Evolutionary conservation across 2,329 filamentous ascomycete genomes (phyloP).

Genomic region (Neocatenulostroma microsporum): DNA sequence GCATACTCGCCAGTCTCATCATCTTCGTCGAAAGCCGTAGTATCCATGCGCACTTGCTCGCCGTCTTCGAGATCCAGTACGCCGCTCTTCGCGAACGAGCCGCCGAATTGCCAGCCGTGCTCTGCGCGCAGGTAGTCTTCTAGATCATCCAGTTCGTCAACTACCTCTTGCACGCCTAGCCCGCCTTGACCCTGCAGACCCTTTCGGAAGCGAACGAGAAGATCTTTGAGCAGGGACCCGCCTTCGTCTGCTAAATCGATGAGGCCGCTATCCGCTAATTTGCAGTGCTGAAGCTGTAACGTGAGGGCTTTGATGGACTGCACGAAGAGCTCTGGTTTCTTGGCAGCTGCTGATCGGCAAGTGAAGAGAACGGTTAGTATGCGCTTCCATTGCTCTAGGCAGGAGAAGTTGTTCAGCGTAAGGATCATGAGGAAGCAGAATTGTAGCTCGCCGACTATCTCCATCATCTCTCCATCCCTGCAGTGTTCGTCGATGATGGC

Average conservation of each 20-base stretch:
- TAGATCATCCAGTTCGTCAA: slow-evolving; percentile 48
- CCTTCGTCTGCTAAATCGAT: slow-evolving; percentile 53
- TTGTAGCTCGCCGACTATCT: slow-evolving; percentile 51
- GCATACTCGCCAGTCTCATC: slow-evolving; percentile 60
- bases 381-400: slow-evolving; percentile 58
- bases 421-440: slow-evolving; percentile 56
- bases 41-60: slow-evolving; percentile 53
- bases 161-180: slow-evolving; percentile 36
- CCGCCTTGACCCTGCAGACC: slow-evolving; percentile 40
- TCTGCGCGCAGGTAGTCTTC: slow-evolving; percentile 47
- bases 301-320: slow-evolving; percentile 43
- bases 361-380: slow-evolving; percentile 51
- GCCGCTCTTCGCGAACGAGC: slow-evolving; percentile 48
- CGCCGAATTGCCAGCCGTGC: slow-evolving; percentile 53
- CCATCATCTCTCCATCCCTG: slow-evolving; percentile 20
- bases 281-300: slow-evolving; percentile 48
- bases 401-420: slow-evolving; percentile 58
- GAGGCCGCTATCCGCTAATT: slow-evolving; percentile 53
- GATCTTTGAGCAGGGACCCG: slow-evolving; percentile 40
- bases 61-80: slow-evolving; percentile 57
- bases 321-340: slow-evolving; percentile 46
- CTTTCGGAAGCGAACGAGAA: slow-evolving; percentile 47
- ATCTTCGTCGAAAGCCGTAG: slow-evolving; percentile 44
- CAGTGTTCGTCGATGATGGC: slow-evolving; percentile 43
- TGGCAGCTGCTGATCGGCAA: slow-evolving; percentile 44